A percentile compares a stretch with the other conserved stretches of the same genome.
phyloP scores from a whole-genome alignment of 2,329 filamentous ascomycete genomes.

The Canariomyces notabilis region DNA sequence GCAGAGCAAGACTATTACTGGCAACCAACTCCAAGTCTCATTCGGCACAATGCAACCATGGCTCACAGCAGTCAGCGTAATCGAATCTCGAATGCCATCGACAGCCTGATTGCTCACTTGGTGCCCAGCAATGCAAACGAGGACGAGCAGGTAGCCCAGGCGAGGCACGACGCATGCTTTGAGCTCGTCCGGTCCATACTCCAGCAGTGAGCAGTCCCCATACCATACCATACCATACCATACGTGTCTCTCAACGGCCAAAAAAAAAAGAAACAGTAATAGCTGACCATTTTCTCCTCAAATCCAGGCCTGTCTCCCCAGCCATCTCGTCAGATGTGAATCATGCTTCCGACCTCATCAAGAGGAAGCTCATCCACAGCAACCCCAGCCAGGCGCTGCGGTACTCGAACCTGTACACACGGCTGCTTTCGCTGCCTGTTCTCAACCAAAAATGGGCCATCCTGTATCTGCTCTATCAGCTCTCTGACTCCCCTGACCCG shows the following conservation, averaged over 20 bases:
- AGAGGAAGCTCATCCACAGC: constrained; percentile 75
- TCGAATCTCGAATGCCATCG: constrained; percentile 73
- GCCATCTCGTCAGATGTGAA: constrained; percentile 69
- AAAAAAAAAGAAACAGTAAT: neutral
- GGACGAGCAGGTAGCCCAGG: constrained; percentile 61
- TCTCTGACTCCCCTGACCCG: constrained; percentile 64
- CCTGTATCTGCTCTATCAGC: constrained; percentile 79
- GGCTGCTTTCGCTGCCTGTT: constrained; percentile 84
- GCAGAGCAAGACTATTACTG: neutral
- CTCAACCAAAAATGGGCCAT: constrained; percentile 97
- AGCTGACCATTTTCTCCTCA: constrained; percentile 1
- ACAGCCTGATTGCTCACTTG: constrained; percentile 70
- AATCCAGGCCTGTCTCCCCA: constrained; percentile 44
- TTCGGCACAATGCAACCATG: constrained; percentile 36
- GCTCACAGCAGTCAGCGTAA: constrained; percentile 49
- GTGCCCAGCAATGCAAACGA: constrained; percentile 62
- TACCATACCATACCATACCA: no score
- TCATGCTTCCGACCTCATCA: constrained; percentile 89
- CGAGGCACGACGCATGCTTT: constrained; percentile 61
- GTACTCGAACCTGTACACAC: constrained; percentile 87
- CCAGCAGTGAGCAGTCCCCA: constrained; percentile 41
- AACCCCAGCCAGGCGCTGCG: constrained; percentile 73
- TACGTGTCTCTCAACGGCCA: neutral
- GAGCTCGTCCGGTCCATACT: constrained; percentile 47
- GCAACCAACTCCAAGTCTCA: neutral